Percentiles rank a stretch among this genome's conserved stretches.
phyloP scores from a whole-genome alignment of 257 asterid species.

The Fraxinus cuspidata region DNA sequence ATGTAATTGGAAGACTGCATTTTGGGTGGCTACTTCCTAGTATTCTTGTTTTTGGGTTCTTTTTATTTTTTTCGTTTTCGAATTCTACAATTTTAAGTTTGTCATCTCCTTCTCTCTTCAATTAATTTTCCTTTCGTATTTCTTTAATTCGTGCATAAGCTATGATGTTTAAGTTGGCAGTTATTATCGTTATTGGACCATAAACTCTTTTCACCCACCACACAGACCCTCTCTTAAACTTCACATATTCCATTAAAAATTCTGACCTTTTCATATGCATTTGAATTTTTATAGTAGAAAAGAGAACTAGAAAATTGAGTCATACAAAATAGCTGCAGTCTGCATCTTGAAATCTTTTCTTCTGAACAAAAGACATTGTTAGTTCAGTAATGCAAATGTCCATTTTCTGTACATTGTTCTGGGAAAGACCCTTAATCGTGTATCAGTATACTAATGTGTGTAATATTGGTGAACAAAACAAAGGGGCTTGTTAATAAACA shows the following conservation, averaged over 20 bases:
- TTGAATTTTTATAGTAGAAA: neutral
- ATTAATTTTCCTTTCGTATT: neutral
- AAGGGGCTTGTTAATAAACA: too few species aligned
- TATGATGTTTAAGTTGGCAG: neutral
- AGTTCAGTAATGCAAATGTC: too few species aligned
- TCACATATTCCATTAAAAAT: neutral
- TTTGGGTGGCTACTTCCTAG: slow-evolving; percentile 35
- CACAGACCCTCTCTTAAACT: neutral
- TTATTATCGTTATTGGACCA: neutral
- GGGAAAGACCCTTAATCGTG: too few species aligned
- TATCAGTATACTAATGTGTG: neutral
- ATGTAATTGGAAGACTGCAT: slow-evolving; percentile 38
- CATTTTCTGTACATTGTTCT: too few species aligned
- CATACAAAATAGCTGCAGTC: neutral
- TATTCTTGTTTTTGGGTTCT: neutral
- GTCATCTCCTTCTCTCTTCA: neutral
- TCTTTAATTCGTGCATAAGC: neutral
- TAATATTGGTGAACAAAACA: too few species aligned
- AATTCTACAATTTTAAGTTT: neutral
- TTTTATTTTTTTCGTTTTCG: neutral
- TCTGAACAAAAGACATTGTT: neutral
- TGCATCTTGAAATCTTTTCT: neutral
- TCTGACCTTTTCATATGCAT: neutral
- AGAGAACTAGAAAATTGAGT: neutral
- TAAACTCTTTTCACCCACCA: neutral